Base-by-base conservation (phyloP, 495 filamentous ascomycete genomes). In the Trichocladium uniseriatum region DNA sequence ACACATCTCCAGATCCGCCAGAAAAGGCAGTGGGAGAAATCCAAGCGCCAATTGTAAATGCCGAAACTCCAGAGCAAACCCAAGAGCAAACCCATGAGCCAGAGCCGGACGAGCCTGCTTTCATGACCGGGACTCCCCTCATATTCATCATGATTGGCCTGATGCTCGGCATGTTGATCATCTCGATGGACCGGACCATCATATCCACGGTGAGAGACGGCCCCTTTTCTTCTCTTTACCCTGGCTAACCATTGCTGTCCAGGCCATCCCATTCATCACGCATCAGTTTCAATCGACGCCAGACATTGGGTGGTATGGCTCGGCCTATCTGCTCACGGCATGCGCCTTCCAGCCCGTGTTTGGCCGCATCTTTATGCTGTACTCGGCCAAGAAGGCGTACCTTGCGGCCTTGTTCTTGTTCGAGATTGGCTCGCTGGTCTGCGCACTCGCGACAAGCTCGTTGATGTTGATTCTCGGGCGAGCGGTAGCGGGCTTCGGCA, bases 301-400 rank as follows among this genome's bases (percentile, higher is more conserved):
- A 0, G 74, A 79, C 52, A 69, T 79, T 15, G 70, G 74, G 35
- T 81, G 77, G 79, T 81, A 81, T 51, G 76, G 72, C 6, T 70
- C 69, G 34, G 69, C 70, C 6, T 80, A 81, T 50, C 54, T 78
- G 29, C 56, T 81, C 69, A 61, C 69, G 22, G 65, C 62, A 5
- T 62, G 59, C 38, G 65, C 53, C 46, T 57, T 58, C 38, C 70
- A 76, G 44, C 72, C 76, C 13, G 49, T 77, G 27, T 78, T 67
- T 22, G 78, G 77, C 6, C 73, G 69, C 42, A 46, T 81, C 18
- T 81, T 71, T 51, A 67, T 63, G 36, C 62, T 68, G 34, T 73
- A 73, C 40, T 51, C 72, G 2, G 51, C 64, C 27, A 71, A 79
- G 62, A 58, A 55, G 52, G 48, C 67, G 2, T 79, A 69, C 36